Evolutionary conservation across 2,329 filamentous ascomycete genomes (phyloP).

Genomic region (Botrytis paeoniae): DNA sequence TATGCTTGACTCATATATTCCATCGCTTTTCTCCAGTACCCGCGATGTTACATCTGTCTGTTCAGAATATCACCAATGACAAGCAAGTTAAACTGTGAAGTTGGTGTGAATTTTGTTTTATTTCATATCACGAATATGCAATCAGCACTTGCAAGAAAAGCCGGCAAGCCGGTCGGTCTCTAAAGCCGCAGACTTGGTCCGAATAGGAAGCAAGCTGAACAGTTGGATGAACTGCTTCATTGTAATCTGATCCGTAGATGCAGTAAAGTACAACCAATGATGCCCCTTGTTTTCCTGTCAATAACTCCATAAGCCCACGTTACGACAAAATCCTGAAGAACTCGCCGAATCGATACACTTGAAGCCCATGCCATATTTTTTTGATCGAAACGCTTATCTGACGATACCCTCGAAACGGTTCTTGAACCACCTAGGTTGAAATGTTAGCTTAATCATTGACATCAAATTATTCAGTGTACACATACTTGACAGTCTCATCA

Average conservation of each 20-base stretch:
- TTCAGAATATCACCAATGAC: neutral
- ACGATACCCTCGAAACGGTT: constrained; percentile 70
- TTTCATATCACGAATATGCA: constrained; percentile 10
- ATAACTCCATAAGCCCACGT: constrained; percentile 34
- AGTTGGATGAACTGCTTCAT: constrained; percentile 47
- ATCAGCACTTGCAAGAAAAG: constrained; percentile 43
- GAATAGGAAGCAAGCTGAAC: constrained; percentile 47
- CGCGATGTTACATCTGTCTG: neutral
- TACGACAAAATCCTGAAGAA: constrained; percentile 18
- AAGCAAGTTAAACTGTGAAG: neutral
- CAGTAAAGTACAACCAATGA: constrained; percentile 36
- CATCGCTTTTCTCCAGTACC: neutral
- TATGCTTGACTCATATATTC: neutral
- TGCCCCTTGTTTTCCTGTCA: constrained; percentile 27
- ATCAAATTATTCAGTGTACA: neutral
- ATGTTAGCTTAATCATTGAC: constrained; percentile 3
- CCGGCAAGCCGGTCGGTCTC: constrained; percentile 73
- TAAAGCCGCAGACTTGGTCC: constrained; percentile 63
- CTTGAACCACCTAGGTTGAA: constrained; percentile 70
- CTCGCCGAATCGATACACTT: constrained; percentile 17
- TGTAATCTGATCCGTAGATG: constrained; percentile 36
- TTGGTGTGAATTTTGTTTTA: constrained; percentile 4
- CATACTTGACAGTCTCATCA: constrained; percentile 80
- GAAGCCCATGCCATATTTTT: constrained; percentile 17
- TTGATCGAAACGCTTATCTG: constrained; percentile 63